phyloP scores from a whole-genome alignment of 169 alveolate species.

The Cyclospora cayetanensis region DNA sequence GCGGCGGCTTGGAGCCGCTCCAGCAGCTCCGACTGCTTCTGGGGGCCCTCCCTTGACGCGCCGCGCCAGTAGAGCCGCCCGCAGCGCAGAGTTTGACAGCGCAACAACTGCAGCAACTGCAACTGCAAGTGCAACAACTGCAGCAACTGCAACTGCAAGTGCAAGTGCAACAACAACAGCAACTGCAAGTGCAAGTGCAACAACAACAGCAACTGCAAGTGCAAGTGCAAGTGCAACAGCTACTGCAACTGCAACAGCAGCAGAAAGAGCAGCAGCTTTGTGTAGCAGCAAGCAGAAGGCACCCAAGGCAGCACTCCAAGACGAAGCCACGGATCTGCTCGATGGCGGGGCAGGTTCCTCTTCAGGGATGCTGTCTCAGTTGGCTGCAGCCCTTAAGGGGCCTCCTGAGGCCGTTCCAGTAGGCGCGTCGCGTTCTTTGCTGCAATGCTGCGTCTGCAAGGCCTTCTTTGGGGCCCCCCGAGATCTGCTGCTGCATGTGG shows the following conservation, averaged over 20 bases:
- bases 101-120: background rate
- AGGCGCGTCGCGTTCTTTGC: background rate
- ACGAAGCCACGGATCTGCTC: too few relatives aligned
- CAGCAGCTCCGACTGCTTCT: background rate
- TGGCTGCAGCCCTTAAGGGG: too few relatives aligned
- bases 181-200: background rate
- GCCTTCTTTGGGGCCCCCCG: background rate
- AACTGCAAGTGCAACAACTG: background rate
- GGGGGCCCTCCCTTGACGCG: background rate
- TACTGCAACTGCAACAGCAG: constrained; percentile 17
- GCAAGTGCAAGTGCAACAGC: background rate
- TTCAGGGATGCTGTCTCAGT: too few relatives aligned
- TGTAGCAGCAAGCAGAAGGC: too few relatives aligned
- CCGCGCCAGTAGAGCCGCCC: constrained; percentile 18
- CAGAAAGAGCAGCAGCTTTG: background rate
- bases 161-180: background rate
- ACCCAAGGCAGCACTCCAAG: too few relatives aligned
- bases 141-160: background rate
- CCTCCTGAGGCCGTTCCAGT: too few relatives aligned
- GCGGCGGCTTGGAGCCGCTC: too few relatives aligned
- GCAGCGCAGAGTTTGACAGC: background rate
- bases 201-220: background rate
- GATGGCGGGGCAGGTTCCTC: too few relatives aligned
- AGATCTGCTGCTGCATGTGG: constrained; percentile 24
- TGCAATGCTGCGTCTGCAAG: background rate